These are phyloP conservation scores for Tilletiopsis washingtonensis DNA, from an alignment of 1,284 basidiomycete species.

Conservation along the genomic window DNA sequence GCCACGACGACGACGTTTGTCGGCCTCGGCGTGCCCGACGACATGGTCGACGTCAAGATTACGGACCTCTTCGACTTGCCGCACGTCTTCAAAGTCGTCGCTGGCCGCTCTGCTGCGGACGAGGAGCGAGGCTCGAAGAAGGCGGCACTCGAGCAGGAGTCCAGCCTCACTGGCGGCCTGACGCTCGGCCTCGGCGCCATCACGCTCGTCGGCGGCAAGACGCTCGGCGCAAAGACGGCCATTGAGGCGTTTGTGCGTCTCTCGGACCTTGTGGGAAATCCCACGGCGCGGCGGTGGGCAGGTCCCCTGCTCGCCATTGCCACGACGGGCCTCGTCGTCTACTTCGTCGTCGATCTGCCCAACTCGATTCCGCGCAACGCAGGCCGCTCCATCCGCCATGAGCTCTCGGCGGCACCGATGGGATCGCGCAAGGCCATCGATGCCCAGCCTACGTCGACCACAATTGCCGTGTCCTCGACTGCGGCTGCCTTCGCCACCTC, in stretches of 20 bases:
- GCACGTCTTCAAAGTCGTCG: conserved; percentile 51
- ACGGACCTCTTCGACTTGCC: conserved; percentile 83
- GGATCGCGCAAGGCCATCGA: no score
- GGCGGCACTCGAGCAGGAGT: not conserved
- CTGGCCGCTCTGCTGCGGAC: conserved; percentile 14
- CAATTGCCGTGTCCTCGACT: not conserved
- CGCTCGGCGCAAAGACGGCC: conserved; percentile 56
- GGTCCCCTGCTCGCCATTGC: conserved; percentile 70
- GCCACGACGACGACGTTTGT: conserved; percentile 44
- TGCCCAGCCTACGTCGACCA: no score
- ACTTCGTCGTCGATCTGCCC: conserved; percentile 81
- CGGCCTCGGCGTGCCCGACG: conserved; percentile 32
- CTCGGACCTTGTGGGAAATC: conserved; percentile 67
- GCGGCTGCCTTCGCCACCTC: not conserved
- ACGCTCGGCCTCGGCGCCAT: conserved; percentile 59
- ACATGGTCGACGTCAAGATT: conserved; percentile 48
- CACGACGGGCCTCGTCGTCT: conserved; percentile 67
- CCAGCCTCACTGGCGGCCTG: conserved; percentile 12
- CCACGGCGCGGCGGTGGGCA: conserved; percentile 75
- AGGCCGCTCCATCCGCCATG: conserved; percentile 33
- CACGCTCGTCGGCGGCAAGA: conserved; percentile 74
- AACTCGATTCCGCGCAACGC: conserved; percentile 76
- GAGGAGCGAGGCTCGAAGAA: conserved; percentile 1
- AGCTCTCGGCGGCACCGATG: conserved; percentile 8
- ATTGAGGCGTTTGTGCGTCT: conserved; percentile 38